Conservation (phyloP, 768 basidiomycete genomes). For the Podaxis sp. region DNA sequence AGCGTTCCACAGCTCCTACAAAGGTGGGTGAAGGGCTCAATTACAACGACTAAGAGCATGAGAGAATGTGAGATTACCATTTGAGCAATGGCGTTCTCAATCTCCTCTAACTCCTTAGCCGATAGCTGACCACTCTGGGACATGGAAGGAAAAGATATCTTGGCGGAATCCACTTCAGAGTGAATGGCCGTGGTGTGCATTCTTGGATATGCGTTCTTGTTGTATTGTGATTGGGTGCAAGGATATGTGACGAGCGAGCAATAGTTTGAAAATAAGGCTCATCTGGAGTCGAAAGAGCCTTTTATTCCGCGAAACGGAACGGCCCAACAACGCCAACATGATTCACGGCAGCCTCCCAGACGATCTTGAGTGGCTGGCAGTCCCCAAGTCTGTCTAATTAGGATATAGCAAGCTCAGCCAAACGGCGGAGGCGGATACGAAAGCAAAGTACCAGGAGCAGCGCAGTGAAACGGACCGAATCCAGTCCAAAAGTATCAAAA, state of each 20-base stretch:
- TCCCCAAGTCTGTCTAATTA: too few relatives aligned
- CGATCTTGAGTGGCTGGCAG: neutral
- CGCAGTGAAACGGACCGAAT: too few relatives aligned
- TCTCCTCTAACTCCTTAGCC: neutral
- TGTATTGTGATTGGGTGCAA: neutral
- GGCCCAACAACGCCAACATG: neutral
- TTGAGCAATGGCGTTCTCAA: neutral
- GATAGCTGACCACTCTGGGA: neutral
- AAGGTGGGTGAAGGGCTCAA: neutral
- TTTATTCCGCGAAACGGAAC: neutral
- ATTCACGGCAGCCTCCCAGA: neutral
- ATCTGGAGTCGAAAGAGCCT: neutral
- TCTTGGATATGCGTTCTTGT: neutral
- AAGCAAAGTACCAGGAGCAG: too few relatives aligned
- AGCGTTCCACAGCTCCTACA: constrained; percentile 6
- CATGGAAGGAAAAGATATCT: neutral
- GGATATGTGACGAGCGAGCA: neutral
- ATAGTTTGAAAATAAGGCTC: neutral
- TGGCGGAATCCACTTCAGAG: neutral
- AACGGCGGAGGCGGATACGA: too few relatives aligned
- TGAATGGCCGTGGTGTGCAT: neutral
- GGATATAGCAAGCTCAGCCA: too few relatives aligned
- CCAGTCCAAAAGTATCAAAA: too few relatives aligned
- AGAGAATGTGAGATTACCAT: neutral
- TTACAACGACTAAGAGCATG: neutral